Evolutionary conservation across 768 basidiomycete species (phyloP).

Genomic region (Phanerochaete sordida): DNA sequence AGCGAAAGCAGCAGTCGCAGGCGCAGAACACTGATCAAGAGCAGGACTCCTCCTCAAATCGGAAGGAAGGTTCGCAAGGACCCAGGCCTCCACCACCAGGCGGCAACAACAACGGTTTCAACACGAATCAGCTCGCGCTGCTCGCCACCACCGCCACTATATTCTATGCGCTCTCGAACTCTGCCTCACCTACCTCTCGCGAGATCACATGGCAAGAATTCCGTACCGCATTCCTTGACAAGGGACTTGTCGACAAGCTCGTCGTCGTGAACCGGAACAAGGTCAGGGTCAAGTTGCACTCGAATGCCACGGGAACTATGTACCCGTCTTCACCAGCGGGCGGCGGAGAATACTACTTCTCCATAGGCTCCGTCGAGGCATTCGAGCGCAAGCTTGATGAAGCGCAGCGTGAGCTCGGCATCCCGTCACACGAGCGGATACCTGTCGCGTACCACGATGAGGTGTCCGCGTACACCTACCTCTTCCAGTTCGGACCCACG

Average conservation of each 20-base stretch:
- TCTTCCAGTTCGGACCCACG: conserved; percentile 94
- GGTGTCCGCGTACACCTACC: conserved; percentile 75
- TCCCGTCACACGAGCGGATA: conserved; percentile 89
- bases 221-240: conserved; percentile 93
- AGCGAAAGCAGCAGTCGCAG: conserved; percentile 32
- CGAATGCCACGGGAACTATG: conserved; percentile 79
- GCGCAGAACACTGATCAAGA: conserved; percentile 19
- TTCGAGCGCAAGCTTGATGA: conserved; percentile 96
- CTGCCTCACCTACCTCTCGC: conserved; percentile 49
- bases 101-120: conserved; percentile 51
- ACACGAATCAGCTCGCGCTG: conserved; percentile 53
- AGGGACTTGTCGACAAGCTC: conserved; percentile 92
- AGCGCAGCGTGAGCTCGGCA: conserved; percentile 88
- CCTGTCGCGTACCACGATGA: conserved; percentile 97
- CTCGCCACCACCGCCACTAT: conserved; percentile 59
- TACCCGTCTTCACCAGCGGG: conserved; percentile 56
- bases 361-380: conserved; percentile 94
- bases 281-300: conserved; percentile 90
- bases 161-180: conserved; percentile 55
- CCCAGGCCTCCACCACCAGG: conserved; percentile 38
- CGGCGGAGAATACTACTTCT: conserved; percentile 82
- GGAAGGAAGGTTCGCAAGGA: conserved; percentile 30
- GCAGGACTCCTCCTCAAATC: conserved; percentile 24
- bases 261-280: conserved; percentile 86
- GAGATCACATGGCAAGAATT: conserved; percentile 99